Evolutionary conservation across 257 asterid species (phyloP), one percentile per base, ranked within the genome.

Genomic region (Solanum sitiens): DNA sequence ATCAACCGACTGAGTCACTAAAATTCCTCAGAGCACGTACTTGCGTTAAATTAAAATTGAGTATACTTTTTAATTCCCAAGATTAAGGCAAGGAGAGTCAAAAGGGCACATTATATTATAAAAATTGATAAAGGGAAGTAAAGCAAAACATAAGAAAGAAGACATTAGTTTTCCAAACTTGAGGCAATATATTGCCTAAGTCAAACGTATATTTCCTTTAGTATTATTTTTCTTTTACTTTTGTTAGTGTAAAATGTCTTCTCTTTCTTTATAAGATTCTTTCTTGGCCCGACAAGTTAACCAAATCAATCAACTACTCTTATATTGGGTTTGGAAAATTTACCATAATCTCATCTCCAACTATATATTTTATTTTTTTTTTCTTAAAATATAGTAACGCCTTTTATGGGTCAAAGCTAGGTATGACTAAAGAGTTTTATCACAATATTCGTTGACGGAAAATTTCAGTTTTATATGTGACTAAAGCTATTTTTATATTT

Each of bases 191-290:
- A 67, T 71, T 71, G 70, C 85, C 87, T 0, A 90, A 89, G 90
- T 89, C 90, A 92, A 88, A 83, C 86, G 45, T 67, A 88, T 82
- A 42, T 88, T 86, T 50, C 37, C 11, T n/a, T 77, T 77, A 20
- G 12, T 59, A 59, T 75, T 83, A 25, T 14, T 82, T 59, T 40
- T 16, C 74, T 72, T 86, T 40, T n/a, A 33, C 21, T 14, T 77
- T 77, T 76, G 2, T 18, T 87, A 16, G 63, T 87, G 33, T 72
- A 42, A 40, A 67, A 12, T 75, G 83, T 14, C 20, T 40, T 68
- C 53, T 56, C 70, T 89, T 87, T 82, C 67, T 79, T 79, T 83
- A 15, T n/a, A 50, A 84, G 86, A 89, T 87, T 86, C 86, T 87
- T 75, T 40, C 59, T 40, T 75, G 56, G 35, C 84, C 63, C 8